Conservation (phyloP, 1,284 basidiomycete species). For the Ceratobasidium sp. region DNA sequence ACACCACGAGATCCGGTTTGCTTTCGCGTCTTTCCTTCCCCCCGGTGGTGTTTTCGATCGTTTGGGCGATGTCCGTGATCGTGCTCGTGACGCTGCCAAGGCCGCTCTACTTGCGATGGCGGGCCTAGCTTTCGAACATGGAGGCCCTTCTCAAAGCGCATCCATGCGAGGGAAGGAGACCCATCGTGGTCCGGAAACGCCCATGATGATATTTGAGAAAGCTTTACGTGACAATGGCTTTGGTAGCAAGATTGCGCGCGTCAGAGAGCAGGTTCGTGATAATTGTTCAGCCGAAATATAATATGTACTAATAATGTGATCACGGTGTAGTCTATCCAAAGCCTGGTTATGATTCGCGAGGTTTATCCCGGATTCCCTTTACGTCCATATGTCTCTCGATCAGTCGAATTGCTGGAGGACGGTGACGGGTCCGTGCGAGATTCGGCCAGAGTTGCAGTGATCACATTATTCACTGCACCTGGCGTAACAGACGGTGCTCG, state of each 20-base stretch:
- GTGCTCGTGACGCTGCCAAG: constrained; percentile 78
- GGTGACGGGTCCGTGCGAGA: constrained; percentile 91
- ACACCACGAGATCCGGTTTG: constrained; percentile 70
- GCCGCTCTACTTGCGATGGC: constrained; percentile 80
- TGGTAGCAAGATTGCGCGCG: constrained; percentile 82
- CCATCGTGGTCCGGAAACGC: constrained; percentile 81
- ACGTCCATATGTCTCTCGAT: constrained; percentile 80
- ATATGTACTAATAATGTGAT: constrained; percentile 44
- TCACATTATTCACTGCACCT: constrained; percentile 87
- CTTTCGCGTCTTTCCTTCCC: constrained; percentile 76
- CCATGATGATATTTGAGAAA: constrained; percentile 82
- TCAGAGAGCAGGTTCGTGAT: constrained; percentile 81
- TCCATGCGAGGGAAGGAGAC: constrained; percentile 65
- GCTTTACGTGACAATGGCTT: constrained; percentile 79
- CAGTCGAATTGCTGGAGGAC: constrained; percentile 91
- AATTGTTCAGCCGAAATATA: constrained; percentile 28
- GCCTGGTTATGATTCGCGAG: constrained; percentile 72
- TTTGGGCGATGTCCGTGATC: constrained; percentile 82
- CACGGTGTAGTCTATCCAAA: constrained; percentile 45
- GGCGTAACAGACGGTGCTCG: constrained; percentile 87
- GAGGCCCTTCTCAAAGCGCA: constrained; percentile 56
- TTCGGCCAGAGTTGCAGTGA: constrained; percentile 82
- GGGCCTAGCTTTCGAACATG: constrained; percentile 73
- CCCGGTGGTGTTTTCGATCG: constrained; percentile 83
- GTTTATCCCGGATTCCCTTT: constrained; percentile 82